Percentiles rank a stretch among this genome's conserved stretches.
These are phyloP conservation scores for Botrytis aclada DNA, from an alignment of 2,329 filamentous ascomycete genomes.

Conservation along the genomic window DNA sequence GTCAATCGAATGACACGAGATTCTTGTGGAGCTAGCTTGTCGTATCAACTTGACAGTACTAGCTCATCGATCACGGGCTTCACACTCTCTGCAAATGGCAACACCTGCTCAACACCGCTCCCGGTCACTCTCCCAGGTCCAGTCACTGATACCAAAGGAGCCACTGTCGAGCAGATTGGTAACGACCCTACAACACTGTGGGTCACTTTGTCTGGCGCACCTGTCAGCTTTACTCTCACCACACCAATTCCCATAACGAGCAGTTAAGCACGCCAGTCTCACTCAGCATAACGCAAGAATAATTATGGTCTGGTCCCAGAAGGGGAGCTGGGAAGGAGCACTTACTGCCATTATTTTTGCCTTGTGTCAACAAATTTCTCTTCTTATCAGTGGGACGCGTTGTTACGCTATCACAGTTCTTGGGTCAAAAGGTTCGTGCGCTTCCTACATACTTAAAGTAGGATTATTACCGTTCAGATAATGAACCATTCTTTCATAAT, in stretches of 20 bases:
- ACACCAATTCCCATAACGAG: conserved; percentile 18
- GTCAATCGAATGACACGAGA: conserved; percentile 43
- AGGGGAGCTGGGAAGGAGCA: not conserved
- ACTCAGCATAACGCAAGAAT: not conserved
- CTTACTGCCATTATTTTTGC: not conserved
- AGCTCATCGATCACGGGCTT: conserved; percentile 28
- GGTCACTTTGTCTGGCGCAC: conserved; percentile 45
- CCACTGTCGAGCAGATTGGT: conserved; percentile 47
- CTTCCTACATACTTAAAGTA: conserved; percentile 10
- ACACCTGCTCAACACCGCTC: conserved; percentile 28
- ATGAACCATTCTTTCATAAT: not conserved
- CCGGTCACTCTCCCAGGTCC: conserved; percentile 39
- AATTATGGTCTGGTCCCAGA: not conserved
- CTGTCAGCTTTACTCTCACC: conserved; percentile 43
- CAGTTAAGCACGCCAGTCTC: not conserved
- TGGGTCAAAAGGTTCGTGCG: not conserved
- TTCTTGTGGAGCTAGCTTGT: conserved; percentile 26
- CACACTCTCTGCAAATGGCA: conserved; percentile 43
- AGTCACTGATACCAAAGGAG: conserved; percentile 26
- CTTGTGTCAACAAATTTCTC: not conserved
- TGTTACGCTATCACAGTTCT: not conserved
- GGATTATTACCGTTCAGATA: conserved; percentile 4
- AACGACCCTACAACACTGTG: conserved; percentile 51
- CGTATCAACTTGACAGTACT: conserved; percentile 21
- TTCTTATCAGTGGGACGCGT: conserved; percentile 11